Conservation (phyloP, 768 basidiomycete species). For the Pulveroboletus sp. region DNA sequence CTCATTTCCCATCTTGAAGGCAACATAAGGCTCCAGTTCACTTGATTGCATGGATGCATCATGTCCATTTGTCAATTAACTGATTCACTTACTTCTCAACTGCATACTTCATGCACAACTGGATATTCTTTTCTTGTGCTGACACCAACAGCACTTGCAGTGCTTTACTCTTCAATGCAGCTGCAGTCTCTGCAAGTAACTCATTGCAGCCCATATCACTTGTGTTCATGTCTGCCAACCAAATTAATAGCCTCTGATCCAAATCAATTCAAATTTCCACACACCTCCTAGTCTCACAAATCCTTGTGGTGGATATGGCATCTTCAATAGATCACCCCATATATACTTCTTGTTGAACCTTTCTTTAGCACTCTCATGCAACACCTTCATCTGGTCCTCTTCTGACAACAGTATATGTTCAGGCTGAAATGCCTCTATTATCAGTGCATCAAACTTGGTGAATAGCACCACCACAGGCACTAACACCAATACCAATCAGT, state of each 20-base stretch:
- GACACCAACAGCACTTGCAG: background rate
- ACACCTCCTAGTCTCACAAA: background rate
- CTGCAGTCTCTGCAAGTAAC: background rate
- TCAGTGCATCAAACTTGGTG: background rate
- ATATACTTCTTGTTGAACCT: background rate
- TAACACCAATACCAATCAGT: background rate
- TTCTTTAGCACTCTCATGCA: background rate
- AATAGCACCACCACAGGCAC: background rate
- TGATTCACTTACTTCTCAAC: background rate
- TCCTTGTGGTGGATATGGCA: background rate
- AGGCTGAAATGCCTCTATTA: background rate
- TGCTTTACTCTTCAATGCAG: background rate
- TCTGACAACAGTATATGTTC: background rate
- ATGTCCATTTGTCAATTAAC: background rate
- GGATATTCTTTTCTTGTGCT: background rate
- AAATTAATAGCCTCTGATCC: background rate
- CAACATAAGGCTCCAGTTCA: background rate
- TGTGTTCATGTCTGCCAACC: background rate
- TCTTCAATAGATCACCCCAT: background rate
- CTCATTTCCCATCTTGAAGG: background rate
- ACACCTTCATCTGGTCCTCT: background rate
- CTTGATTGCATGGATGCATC: background rate
- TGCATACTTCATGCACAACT: background rate
- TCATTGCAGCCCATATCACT: background rate
- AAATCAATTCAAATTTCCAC: background rate